Evolutionary conservation across 1,284 basidiomycete species (phyloP).

Genomic region (Stereum hirsutum): DNA sequence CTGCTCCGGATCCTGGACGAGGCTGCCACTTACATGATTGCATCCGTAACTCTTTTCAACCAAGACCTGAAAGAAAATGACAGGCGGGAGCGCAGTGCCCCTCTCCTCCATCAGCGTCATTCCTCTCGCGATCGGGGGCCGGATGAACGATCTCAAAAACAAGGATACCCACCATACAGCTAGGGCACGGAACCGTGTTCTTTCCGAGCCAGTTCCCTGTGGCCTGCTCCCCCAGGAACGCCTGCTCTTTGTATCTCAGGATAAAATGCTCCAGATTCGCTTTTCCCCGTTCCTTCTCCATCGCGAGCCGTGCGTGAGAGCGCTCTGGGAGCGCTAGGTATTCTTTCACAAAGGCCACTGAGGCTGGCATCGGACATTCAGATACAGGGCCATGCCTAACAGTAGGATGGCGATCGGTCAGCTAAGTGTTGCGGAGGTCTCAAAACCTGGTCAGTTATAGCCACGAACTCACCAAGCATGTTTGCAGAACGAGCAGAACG

Average conservation of each 20-base stretch:
- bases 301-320: constrained; percentile 31
- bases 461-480: constrained; percentile 66
- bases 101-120: no score
- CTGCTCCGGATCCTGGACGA: constrained; percentile 3
- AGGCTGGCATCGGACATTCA: constrained; percentile 52
- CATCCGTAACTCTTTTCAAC: constrained; percentile 74
- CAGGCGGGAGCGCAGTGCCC: no score
- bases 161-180: no score
- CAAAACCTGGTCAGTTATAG: neutral
- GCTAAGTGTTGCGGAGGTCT: constrained; percentile 1
- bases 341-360: constrained; percentile 48
- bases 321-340: constrained; percentile 48
- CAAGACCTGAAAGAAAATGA: constrained; percentile 37
- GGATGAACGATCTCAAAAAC: no score
- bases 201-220: constrained; percentile 56
- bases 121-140: no score
- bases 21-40: constrained; percentile 61
- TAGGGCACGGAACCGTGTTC: constrained; percentile 62
- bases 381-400: constrained; percentile 67
- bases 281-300: constrained; percentile 59
- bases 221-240: no score
- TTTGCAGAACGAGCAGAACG: constrained; percentile 68
- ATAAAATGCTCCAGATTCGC: constrained; percentile 48
- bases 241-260: constrained; percentile 47
- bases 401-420: neutral